Conservation (phyloP, 768 basidiomycete genomes). For the Pulveroboletus frians region DNA sequence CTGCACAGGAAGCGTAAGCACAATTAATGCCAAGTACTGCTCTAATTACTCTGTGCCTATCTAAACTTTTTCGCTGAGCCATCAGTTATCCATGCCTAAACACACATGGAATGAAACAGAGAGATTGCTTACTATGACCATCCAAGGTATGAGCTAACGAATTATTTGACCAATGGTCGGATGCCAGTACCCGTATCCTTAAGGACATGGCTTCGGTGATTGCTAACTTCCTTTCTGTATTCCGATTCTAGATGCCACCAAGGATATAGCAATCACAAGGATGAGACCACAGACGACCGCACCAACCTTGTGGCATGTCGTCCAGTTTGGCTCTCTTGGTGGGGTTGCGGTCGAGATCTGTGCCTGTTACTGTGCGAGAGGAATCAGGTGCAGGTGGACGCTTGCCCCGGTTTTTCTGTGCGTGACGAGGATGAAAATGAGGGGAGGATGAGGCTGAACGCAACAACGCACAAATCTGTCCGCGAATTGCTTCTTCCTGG, state of each 20-base stretch:
- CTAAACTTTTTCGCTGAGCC: background rate
- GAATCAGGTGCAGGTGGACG: slow-evolving; percentile 41
- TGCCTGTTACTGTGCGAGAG: slow-evolving; percentile 28
- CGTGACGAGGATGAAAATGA: background rate
- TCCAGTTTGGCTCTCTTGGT: slow-evolving; percentile 39
- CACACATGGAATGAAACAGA: background rate
- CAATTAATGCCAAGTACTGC: background rate
- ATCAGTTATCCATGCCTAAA: slow-evolving; percentile 9
- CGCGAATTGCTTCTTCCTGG: slow-evolving; percentile 57
- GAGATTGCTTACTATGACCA: slow-evolving; percentile 12
- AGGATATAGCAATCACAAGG: background rate
- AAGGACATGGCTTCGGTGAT: slow-evolving; percentile 31
- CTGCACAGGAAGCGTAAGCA: background rate
- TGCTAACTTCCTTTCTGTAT: slow-evolving; percentile 40
- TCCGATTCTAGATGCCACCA: slow-evolving; percentile 7
- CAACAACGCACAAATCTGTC: slow-evolving; percentile 51
- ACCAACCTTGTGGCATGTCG: slow-evolving; percentile 30
- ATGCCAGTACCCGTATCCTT: slow-evolving; percentile 39
- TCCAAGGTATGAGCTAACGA: background rate
- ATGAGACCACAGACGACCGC: background rate
- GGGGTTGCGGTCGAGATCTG: slow-evolving; percentile 30
- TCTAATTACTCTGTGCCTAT: background rate
- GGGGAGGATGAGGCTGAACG: background rate
- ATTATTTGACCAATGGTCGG: slow-evolving; percentile 41
- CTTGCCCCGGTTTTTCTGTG: slow-evolving; percentile 58